Base-by-base conservation (phyloP, 495 filamentous ascomycete species). In the Tuber microsphaerosporum region DNA sequence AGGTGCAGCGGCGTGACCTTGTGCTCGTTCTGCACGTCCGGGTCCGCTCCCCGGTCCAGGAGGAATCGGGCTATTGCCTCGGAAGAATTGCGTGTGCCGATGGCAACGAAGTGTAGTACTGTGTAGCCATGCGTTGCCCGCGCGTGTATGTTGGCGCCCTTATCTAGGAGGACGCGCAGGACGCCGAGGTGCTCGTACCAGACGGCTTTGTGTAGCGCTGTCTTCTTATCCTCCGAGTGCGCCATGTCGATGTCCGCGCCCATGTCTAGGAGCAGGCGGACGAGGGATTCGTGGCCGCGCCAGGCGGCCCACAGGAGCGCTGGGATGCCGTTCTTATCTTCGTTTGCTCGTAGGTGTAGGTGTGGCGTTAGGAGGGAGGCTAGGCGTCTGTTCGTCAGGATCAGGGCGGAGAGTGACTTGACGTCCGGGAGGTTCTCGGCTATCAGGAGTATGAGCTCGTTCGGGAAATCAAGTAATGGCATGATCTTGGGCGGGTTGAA, bases 361-460 rank as follows among this genome's bases (percentile, higher is more conserved):
- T 65, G 56, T 6, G 56, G 56, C 6, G 56, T 65, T 17, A 65
- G 56, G 56, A 65, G 56, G 56, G 56, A 65, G 56, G 56, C n/a
- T 17, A 65, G 26, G 56, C 56, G 56, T 26, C 56, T 26, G n/a
- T 65, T 65, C 56, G 56, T 31, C 10, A 65, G 12, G 56, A 65
- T 65, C n/a, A 65, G 56, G 56, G 56, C 56, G n/a, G 56, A 65
- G 56, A 65, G 56, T 2, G 56, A 65, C 56, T 65, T 65, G n/a
- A 65, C 56, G 26, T 65, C 56, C 10, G n/a, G 56, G 56, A 65
- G 56, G 56, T n/a, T 65, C 56, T 65, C 56, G 56, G 56, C 56
- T 65, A 65, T 65, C 56, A 65, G 56, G 26, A 65, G 56, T 65
- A 65, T 65, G n/a, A 65, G 56, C 56, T 65, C 56, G 56, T 65